Base-by-base conservation (phyloP, 192 early-diverging fungal genomes). In the Backusella westeae region DNA sequence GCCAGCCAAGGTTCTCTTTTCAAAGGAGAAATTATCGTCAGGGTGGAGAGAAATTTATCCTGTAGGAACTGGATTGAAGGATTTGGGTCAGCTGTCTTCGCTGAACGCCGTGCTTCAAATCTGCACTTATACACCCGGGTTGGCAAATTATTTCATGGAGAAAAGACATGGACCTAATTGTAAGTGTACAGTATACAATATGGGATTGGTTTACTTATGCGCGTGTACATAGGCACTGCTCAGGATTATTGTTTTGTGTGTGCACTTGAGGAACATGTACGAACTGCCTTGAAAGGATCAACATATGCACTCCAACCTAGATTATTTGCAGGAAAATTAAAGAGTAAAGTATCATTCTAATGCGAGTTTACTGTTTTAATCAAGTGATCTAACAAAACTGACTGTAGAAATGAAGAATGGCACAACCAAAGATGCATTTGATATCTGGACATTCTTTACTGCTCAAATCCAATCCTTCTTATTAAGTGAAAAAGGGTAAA, bases 401-500 rank as follows among this genome's bases (percentile, higher is more conserved):
- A 44, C 77, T 89, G 91, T 72, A 78, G 77, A 73, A 52, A 90
- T 97, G 85, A 87, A 89, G n/a, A 77, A 91, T 15, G 94, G 94
- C 6, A 84, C 93, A 29, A 91, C 94, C 71, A 94, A 96, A 69
- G 94, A 97, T 73, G 89, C 95, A 14, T 94, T 94, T 73, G 93
- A 96, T 79, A 93, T 96, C 75, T 84, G 95, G 68, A 84, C 91
- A 49, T 84, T 86, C 39, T 82, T 94, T 32, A 75, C 94, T 23
- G 91, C 92, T 39, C 83, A 88, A 38, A 86, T 93, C 42, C 91
- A 94, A 81, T 89, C 88, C 66, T 87, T 83, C 69, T 83, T 87
- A 71, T 79, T 94, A 26, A 56, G 84, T 34, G 89, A 89, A 3
- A 81, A 86, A 75, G 78, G 80, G 76, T 80, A 76, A 39, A 49